phyloP scores from a whole-genome alignment of 345 rosid species.

The Populus simonii region DNA sequence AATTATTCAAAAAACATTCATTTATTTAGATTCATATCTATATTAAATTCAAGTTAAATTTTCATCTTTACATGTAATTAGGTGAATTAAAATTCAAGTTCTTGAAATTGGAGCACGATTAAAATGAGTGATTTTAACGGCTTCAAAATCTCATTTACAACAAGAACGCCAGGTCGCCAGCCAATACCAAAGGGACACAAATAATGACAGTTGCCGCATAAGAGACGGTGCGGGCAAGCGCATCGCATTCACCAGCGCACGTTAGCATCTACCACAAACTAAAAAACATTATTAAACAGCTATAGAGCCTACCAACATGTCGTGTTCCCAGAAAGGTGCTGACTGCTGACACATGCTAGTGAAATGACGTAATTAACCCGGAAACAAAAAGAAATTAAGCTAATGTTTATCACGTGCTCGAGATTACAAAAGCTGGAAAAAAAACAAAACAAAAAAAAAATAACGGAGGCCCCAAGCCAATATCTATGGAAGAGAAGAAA shows the following conservation, averaged over 20 bases:
- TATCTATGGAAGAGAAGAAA: not conserved
- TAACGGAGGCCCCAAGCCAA: not conserved
- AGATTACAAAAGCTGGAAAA: not conserved
- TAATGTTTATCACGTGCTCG: conserved; percentile 31
- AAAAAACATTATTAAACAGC: not conserved
- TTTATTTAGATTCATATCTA: too few species aligned
- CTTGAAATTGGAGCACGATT: too few species aligned
- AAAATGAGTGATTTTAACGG: too few species aligned
- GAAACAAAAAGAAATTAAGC: not conserved
- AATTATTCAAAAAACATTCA: too few species aligned
- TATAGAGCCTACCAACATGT: too few species aligned
- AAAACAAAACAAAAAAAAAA: not conserved
- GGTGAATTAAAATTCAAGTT: too few species aligned
- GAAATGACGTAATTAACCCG: not conserved
- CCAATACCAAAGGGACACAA: too few species aligned
- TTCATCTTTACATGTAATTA: too few species aligned
- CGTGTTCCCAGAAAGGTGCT: not conserved
- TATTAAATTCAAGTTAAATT: too few species aligned
- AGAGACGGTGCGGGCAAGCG: not conserved
- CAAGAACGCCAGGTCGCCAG: too few species aligned
- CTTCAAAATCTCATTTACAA: too few species aligned
- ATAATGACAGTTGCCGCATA: too few species aligned
- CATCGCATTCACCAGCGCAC: not conserved
- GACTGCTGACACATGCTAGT: conserved; percentile 2
- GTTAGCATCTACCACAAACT: not conserved